Percentiles rank a stretch among this genome's conserved stretches.
Conservation (phyloP, 2,329 filamentous ascomycete genomes). For the Alternaria panax region DNA sequence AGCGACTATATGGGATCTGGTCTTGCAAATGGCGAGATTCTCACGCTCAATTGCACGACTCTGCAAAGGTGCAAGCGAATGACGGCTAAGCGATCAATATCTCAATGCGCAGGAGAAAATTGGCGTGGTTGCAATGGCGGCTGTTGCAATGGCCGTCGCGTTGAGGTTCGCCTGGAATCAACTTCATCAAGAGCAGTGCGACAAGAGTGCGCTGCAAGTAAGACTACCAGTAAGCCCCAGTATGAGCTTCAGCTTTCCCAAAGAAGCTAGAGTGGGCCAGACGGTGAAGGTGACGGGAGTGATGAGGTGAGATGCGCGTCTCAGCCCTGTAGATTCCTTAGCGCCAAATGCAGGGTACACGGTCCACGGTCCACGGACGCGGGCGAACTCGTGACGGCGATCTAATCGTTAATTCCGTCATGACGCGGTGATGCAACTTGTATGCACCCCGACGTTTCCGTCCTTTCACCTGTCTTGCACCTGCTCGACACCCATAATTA, state of each 20-base stretch:
- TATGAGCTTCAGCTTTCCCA: neutral
- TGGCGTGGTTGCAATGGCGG: conserved; percentile 2
- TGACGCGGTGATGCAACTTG: conserved; percentile 18
- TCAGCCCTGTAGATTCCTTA: conserved; percentile 8
- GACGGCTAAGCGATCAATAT: neutral
- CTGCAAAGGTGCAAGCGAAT: neutral
- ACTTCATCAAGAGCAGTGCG: neutral
- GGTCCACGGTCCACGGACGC: conserved; percentile 12
- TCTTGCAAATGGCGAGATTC: neutral
- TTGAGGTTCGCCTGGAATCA: neutral
- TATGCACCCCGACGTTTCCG: neutral
- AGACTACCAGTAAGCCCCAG: neutral
- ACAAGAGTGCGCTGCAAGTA: neutral
- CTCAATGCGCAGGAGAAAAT: neutral
- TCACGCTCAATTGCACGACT: neutral
- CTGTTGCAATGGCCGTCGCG: neutral
- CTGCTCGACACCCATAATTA: neutral
- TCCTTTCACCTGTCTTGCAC: neutral
- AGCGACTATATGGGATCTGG: neutral
- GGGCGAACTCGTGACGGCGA: conserved; percentile 13
- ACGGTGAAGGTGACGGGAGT: conserved; percentile 12
- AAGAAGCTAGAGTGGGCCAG: conserved; percentile 1
- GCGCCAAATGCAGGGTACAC: conserved; percentile 18
- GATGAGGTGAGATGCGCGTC: conserved; percentile 7
- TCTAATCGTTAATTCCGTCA: conserved; percentile 19